A percentile compares a stretch with the other conserved stretches of the same genome.
phyloP scores from a whole-genome alignment of 768 basidiomycete species.

The Suillus luteus region DNA sequence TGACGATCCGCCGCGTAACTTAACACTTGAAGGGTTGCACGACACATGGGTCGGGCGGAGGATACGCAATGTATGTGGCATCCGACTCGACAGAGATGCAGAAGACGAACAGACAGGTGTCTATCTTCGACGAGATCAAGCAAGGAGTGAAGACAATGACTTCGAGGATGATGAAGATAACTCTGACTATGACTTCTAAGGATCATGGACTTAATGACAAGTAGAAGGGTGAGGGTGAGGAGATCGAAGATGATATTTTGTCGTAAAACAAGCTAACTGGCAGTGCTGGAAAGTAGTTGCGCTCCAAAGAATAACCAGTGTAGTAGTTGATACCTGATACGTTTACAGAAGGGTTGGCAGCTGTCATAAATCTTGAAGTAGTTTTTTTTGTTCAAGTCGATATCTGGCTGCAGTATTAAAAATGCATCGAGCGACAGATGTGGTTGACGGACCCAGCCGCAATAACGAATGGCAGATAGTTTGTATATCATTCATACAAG shows the following conservation, averaged over 20 bases:
- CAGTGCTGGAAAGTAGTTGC: neutral
- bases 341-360: neutral
- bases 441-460: no score
- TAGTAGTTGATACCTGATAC: neutral
- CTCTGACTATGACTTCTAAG: neutral
- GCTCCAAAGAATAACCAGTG: neutral
- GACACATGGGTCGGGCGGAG: conserved; percentile 18
- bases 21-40: conserved; percentile 13
- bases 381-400: no score
- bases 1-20: neutral
- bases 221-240: no score
- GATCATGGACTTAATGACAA: neutral
- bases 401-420: neutral
- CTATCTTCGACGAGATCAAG: neutral
- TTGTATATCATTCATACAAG: neutral
- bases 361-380: neutral
- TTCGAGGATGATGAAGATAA: neutral
- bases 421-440: neutral
- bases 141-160: neutral
- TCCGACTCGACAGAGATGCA: conserved; percentile 11
- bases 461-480: neutral
- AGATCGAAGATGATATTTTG: neutral
- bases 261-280: neutral
- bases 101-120: conserved; percentile 1
- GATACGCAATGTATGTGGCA: conserved; percentile 18